Evolutionary conservation across 2,329 filamentous ascomycete genomes (phyloP).

Genomic region (Aaosphaeria pasadenensis): DNA sequence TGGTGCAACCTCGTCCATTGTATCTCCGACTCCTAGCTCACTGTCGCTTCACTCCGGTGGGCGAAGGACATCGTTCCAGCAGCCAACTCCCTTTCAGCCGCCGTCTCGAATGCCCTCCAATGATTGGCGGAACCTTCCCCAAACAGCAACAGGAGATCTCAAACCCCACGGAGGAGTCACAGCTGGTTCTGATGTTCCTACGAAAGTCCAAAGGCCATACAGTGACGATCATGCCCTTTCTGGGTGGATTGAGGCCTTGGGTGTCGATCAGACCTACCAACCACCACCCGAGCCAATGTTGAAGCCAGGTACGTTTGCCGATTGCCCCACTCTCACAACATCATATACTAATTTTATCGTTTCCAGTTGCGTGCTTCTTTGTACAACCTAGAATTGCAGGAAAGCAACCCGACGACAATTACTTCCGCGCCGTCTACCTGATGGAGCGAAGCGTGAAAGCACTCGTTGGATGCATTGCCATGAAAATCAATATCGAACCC

Average conservation of each 20-base stretch:
- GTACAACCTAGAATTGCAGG: slow-evolving; percentile 58
- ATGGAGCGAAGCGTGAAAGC: slow-evolving; percentile 72
- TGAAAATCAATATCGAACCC: slow-evolving; percentile 78
- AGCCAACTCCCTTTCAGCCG: slow-evolving; percentile 42
- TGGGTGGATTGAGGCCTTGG: slow-evolving; percentile 87
- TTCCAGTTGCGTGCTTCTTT: slow-evolving; percentile 81
- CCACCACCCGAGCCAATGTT: slow-evolving; percentile 69
- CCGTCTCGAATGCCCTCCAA: slow-evolving; percentile 45
- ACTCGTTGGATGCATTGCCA: slow-evolving; percentile 67
- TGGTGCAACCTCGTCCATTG: slow-evolving; percentile 56
- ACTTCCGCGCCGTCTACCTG: slow-evolving; percentile 86
- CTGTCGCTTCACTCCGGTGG: slow-evolving; percentile 42
- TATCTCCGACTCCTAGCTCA: slow-evolving; percentile 49
- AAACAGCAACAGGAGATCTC: slow-evolving; percentile 51
- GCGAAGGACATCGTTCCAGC: slow-evolving; percentile 42
- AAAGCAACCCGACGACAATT: slow-evolving; percentile 52
- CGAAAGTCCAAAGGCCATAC: slow-evolving; percentile 54
- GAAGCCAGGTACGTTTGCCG: slow-evolving; percentile 58
- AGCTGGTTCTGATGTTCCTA: slow-evolving; percentile 49
- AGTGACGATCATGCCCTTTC: slow-evolving; percentile 65
- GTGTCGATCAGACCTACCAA: slow-evolving; percentile 82
- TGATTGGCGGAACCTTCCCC: slow-evolving; percentile 59
- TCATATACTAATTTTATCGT: slow-evolving; percentile 31
- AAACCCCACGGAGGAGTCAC: slow-evolving; percentile 42
- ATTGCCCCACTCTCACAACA: not conserved